phyloP scores from a whole-genome alignment of 2,329 filamentous ascomycete species.

The Proliferodiscus dingleyae region DNA sequence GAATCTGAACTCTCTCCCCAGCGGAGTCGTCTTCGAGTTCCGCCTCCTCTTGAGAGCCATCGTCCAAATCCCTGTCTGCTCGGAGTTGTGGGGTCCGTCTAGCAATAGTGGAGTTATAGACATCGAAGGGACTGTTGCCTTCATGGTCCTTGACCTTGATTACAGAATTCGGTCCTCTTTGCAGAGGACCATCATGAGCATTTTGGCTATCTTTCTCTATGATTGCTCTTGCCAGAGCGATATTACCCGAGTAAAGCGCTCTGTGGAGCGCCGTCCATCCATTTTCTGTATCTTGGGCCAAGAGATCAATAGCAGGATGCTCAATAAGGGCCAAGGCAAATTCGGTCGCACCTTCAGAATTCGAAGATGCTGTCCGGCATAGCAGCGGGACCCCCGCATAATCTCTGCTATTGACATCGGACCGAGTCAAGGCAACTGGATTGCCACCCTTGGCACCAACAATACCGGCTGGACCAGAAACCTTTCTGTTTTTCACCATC shows the following conservation, averaged over 20 bases:
- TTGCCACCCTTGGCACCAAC: slow-evolving; percentile 42
- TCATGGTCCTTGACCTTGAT: slow-evolving; percentile 96
- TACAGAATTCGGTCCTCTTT: slow-evolving; percentile 61
- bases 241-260: slow-evolving; percentile 84
- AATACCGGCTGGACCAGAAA: slow-evolving; percentile 44
- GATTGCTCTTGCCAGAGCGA: slow-evolving; percentile 77
- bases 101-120: slow-evolving; percentile 84
- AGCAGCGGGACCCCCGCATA: slow-evolving; percentile 76
- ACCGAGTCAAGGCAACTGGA: slow-evolving; percentile 39
- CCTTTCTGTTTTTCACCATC: slow-evolving; percentile 46
- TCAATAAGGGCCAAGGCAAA: slow-evolving; percentile 79
- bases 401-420: slow-evolving; percentile 83
- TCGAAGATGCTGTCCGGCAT: slow-evolving; percentile 77
- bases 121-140: slow-evolving; percentile 88
- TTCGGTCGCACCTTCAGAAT: slow-evolving; percentile 58
- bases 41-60: slow-evolving; percentile 50
- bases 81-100: slow-evolving; percentile 56
- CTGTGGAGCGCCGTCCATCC: slow-evolving; percentile 95
- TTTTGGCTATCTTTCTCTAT: slow-evolving; percentile 66
- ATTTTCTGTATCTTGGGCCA: slow-evolving; percentile 82
- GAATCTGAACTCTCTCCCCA: not conserved
- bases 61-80: slow-evolving; percentile 33
- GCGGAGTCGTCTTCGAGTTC: slow-evolving; percentile 13
- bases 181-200: slow-evolving; percentile 53
- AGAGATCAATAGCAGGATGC: slow-evolving; percentile 78